These are phyloP conservation scores for Calvatia gigantea DNA, from an alignment of 768 basidiomycete genomes.

Conservation along the genomic window DNA sequence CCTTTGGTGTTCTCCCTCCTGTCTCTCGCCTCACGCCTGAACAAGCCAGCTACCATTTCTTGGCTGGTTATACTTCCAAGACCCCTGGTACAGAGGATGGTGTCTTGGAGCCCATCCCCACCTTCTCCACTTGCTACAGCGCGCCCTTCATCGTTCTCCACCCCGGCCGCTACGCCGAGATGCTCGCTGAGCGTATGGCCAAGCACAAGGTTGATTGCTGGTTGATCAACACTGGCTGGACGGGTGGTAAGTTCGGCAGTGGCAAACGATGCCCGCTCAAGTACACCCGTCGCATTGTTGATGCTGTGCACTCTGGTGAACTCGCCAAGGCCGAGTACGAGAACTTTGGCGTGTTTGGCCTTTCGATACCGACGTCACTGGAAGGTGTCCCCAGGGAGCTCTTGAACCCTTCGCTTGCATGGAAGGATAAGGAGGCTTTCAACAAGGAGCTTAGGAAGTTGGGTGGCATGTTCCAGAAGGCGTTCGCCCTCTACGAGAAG, in stretches of 20 bases:
- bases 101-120: constrained; percentile 96
- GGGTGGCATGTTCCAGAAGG: constrained; percentile 90
- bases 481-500: constrained; percentile 87
- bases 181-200: constrained; percentile 94
- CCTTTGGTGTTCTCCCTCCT: constrained; percentile 96
- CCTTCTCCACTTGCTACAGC: constrained; percentile 98
- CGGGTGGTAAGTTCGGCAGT: constrained; percentile 86
- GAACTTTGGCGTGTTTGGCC: constrained; percentile 78
- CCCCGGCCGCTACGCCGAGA: constrained; percentile 92
- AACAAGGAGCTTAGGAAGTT: constrained; percentile 85
- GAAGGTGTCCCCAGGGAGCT: constrained; percentile 89
- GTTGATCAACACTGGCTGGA: constrained; percentile 99
- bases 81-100: constrained; percentile 99
- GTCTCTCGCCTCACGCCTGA: constrained; percentile 89
- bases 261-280: constrained; percentile 97
- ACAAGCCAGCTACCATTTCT: constrained; percentile 97
- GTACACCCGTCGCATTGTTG: constrained; percentile 94
- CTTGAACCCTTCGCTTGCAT: constrained; percentile 84
- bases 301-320: constrained; percentile 92
- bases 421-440: constrained; percentile 89
- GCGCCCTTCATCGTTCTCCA: constrained; percentile 99
- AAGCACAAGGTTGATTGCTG: constrained; percentile 90
- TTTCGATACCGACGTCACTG: constrained; percentile 78
- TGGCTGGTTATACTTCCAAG: constrained; percentile 97
- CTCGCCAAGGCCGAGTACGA: constrained; percentile 87